Evolutionary conservation across 2,329 filamentous ascomycete genomes (phyloP), one percentile per base, ranked within the genome.

Genomic region (Exophiala aquamarina): DNA sequence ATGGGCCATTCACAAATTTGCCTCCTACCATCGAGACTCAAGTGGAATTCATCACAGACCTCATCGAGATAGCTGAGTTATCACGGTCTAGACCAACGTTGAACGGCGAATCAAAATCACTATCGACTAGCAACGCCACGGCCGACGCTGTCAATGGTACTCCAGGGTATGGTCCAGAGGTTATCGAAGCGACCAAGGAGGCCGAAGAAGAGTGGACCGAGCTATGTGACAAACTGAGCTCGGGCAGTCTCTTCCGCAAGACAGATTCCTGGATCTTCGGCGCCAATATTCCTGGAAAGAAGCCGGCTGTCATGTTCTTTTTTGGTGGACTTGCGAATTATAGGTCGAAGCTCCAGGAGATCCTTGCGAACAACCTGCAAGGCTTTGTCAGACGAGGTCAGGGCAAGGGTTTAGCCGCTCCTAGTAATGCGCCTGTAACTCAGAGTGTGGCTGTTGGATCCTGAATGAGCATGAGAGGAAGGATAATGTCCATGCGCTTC

Each of bases 1-100:
- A 83, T 18, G 75, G 67, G 0, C 79, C 79, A 0, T 64, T 82
- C 4, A 61, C 68, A 59, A 83, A 82, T 54, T 78, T 78, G 0
- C 80, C 81, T 0, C 71, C 74, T 0, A 70, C 66, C 1, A 70
- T 76, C 13, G 77, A 81, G 52, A 55, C 77, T 0, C 79, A 83
- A 54, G 78, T 77, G 2, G 66, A 75, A 0, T 82, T 77, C 76
- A 46, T 52, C 15, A 26, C 31, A 10, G 26, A 28, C 20, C n/a
- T 37, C 2, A 46, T 50, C 20, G 19, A 29, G 7, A 18, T 26
- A 11, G 37, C 44, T 13, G 46, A 49, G 29, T n/a, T n/a, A n/a
- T n/a, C n/a, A n/a, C n/a, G n/a, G n/a, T n/a, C n/a, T n/a, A n/a
- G n/a, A n/a, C n/a, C n/a, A n/a, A n/a, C n/a, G n/a, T n/a, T n/a